Base-by-base conservation (phyloP, 495 filamentous ascomycete species). In the Lepidopterella palustris region DNA sequence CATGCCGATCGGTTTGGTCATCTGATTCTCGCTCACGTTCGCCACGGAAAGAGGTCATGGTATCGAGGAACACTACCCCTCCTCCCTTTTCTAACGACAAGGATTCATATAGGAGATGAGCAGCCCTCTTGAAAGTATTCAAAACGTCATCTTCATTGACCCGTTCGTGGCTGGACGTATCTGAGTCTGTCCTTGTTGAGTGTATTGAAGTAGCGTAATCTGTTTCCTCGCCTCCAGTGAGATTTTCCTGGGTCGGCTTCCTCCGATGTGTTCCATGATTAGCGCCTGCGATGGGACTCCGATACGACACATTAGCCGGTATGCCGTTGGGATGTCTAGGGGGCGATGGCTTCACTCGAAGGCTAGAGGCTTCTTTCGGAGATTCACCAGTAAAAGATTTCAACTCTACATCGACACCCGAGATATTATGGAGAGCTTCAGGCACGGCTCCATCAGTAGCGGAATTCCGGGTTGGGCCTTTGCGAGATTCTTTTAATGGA, bases 21-120 rank as follows among this genome's bases (percentile, higher is more conserved):
- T 2, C 3, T 1, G 45, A 49, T 35, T 15, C 31, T 15, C 31
- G 31, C 6, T 35, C 6, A n/a, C n/a, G n/a, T 42, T 49, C 45
- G 15, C 45, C 15, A 32, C 29, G 15, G 20, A 24, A 24, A 20
- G 56, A 48, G 35, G 61, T 32, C 28, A 35, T 32, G 10, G 61
- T 56, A 25, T 62, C 65, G n/a, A 68, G 18, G 61, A 84, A 84
- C 1, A 82, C 75, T 11, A 82, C 78, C 8, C 80, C 82, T 3
- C 81, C 78, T 35, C 77, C 72, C 1, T 64, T 64, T 26, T 73
- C 74, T 6, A 85, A 47, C 52, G 81, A 80, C 9, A 84, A 72
- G 23, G 80, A 79, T 58, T 84, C 78, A 3, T 79, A 77, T 9
- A 86, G 73, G 0, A 86, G 63, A 55, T 84, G 79, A 8, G 80